Evolutionary conservation across 495 filamentous ascomycete species (phyloP).

Genomic region (Penicillium cataractarum): DNA sequence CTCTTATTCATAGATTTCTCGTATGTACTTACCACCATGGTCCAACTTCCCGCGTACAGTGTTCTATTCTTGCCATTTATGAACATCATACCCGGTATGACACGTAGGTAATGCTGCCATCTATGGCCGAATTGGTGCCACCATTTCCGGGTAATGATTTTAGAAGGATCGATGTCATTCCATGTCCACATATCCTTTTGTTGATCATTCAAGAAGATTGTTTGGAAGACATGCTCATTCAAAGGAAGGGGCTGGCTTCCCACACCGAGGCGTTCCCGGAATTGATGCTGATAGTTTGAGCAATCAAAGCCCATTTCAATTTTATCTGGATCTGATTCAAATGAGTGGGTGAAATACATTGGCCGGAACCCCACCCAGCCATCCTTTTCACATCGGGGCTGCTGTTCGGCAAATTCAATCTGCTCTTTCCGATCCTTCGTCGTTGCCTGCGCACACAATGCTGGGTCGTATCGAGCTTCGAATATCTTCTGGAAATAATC

Average conservation of each 20-base stretch:
- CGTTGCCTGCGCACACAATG: constrained; percentile 53
- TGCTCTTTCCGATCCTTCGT: constrained; percentile 51
- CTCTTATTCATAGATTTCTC: neutral
- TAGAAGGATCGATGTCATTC: constrained; percentile 66
- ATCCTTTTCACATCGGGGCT: constrained; percentile 36
- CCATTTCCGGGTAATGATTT: constrained; percentile 75
- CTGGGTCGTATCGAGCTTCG: constrained; percentile 65
- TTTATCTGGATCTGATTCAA: constrained; percentile 62
- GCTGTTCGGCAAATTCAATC: constrained; percentile 55
- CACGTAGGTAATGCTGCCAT: constrained; percentile 78
- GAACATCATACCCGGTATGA: constrained; percentile 80
- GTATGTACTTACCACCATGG: constrained; percentile 63
- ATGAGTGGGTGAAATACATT: constrained; percentile 83
- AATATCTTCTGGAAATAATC: constrained; percentile 77
- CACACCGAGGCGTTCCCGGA: constrained; percentile 54
- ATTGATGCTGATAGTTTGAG: constrained; percentile 83
- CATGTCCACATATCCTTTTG: constrained; percentile 70
- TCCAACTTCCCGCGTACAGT: constrained; percentile 74
- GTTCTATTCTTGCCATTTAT: constrained; percentile 73
- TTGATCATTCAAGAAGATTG: constrained; percentile 77
- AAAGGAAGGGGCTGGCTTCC: constrained; percentile 45
- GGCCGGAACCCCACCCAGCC: constrained; percentile 62
- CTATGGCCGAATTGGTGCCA: constrained; percentile 87
- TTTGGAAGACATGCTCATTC: constrained; percentile 77
- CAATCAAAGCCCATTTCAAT: constrained; percentile 90